Base-by-base conservation (phyloP, 768 basidiomycete genomes). In the Lactarius evosmus region DNA sequence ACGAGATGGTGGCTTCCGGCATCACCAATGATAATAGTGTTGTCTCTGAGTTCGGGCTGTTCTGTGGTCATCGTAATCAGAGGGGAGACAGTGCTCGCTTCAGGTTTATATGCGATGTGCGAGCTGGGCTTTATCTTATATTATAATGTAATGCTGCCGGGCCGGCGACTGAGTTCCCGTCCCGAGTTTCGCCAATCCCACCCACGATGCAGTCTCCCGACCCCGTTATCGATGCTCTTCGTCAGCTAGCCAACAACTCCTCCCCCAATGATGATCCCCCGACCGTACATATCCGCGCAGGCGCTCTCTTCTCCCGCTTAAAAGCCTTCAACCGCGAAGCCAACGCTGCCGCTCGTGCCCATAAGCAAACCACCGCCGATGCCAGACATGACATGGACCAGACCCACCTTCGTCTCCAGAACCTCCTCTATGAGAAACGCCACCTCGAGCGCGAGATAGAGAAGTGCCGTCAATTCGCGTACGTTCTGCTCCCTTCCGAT, bases 391-490 rank as follows among this genome's bases (percentile, higher is more conserved):
- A 93, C 61, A 94, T 95, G 91, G 93, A 95, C 76, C 87, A 93
- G 75, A 87, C 91, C 0, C 86, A 93, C 74, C 84, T 95, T 41
- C 85, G 86, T 25, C 82, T 92, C 33, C 92, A 95, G 75, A 95
- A 95, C 67, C 78, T 94, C 38, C 80, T 89, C 55, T 95, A 95
- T 69, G 93, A 95, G 75, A 92, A 91, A 72, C 82, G 91, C 30
- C 92, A 95, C 71, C 83, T 95, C 6, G 91, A 94, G 74, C 82
- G 91, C 61, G 93, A 95, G 77, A 95, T 95, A 38, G 89, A 92
- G 70, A 93, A 94, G 72, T 95, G 93, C 75, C 84, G 91, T 54
- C 92, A 95, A 72, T 95, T 93, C 72, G 91, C 89, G 92, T 94
- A 72, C 70, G 90, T 81, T 16, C 38, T 7, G 25, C 55, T 16